Evolutionary conservation across 371 early-diverging fungal species (phyloP), one percentile per base, ranked within the genome.

Genomic region (Apophysomyces sp.): DNA sequence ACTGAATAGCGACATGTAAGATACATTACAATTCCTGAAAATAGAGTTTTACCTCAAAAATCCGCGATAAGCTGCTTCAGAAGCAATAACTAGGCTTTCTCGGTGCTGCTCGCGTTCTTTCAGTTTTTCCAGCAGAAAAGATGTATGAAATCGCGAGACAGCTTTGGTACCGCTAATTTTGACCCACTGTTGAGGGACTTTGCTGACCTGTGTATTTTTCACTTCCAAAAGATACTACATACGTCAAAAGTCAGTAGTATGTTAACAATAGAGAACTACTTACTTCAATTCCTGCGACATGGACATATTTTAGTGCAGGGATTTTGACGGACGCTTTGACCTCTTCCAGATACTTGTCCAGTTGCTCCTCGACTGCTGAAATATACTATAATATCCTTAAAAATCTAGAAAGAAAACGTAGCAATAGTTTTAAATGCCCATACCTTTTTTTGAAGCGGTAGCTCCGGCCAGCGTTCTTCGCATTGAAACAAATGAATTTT

Each of bases 101-200:
- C 86, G 79, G 41, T 80, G 65, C 37, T 87, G 89, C n/a, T 93
- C 87, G 36, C 89, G 86, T 59, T 89, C 85, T 49, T 86, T 84
- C 9, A 96, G 73, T 26, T 85, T 67, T 24, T 80, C 77, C 21
- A 86, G 69, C 0, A 93, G 69, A 39, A 82, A 83, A 13, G 88
- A 88, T 0, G 95, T 86, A 63, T 93, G 94, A 69, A 91, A 97
- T 31, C 97, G 88, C 2, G 87, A 81, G n/a, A 86, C 84, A 8
- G 83, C 85, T 65, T 93, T 93, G 2, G 93, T 93, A 63, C 85
- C 86, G 51, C 87, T 90, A 28, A 94, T 82, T 62, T 90, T 88
- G 71, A 88, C 67, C 95, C 95, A 95, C 28, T 82, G 64, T 9
- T 62, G 66, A 0, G 95, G 95, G 2, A 90, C 87, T 13, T 73